Evolutionary conservation across 345 rosid species (phyloP), one percentile per base, ranked within the genome.

Genomic region (Hibiscus syriacus): DNA sequence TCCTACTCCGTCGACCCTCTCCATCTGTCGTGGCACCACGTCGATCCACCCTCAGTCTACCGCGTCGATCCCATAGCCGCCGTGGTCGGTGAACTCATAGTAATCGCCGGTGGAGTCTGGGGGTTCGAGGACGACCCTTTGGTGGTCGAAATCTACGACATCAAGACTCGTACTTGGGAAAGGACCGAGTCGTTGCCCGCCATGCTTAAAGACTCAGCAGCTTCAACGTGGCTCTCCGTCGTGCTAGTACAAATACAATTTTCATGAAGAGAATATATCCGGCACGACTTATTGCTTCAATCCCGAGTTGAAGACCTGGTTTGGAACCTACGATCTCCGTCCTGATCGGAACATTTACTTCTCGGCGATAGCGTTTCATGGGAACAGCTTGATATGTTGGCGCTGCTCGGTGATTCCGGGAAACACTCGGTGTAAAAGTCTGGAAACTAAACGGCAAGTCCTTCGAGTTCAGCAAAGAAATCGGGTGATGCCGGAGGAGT

Each of bases 1-100:
- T 88, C 88, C 9, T 82, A 90, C 84, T 90, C 98, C 14, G 2
- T 66, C 45, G 98, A 92, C 80, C 83, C 87, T 1, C 77, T 92
- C 68, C 85, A 82, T 70, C 77, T 84, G 2, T 53, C 71, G 12
- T 90, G 98, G 98, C 83, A 76, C 75, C 82, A 78, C 66, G 86
- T 69, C 36, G 57, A 64, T 14, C 76, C 86, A 0, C 92, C 96
- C 1, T 70, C 45, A 11, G 71, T 81, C 2, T 87, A 92, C 92
- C 78, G 96, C 38, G 5, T 80, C 3, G 92, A 88, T 67, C 98
- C 98, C 2, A 16, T 92, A 13, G 93, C 87, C 3, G 84, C 87
- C 5, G 22, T 80, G 9, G 87, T 87, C 0, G 93, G 86, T 12
- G 63, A 68, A 30, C 66, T 41, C 1, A 6, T 86, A 20, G 36